Base-by-base conservation (phyloP, 164 flowering plant species). In the Vitis amurensis region DNA sequence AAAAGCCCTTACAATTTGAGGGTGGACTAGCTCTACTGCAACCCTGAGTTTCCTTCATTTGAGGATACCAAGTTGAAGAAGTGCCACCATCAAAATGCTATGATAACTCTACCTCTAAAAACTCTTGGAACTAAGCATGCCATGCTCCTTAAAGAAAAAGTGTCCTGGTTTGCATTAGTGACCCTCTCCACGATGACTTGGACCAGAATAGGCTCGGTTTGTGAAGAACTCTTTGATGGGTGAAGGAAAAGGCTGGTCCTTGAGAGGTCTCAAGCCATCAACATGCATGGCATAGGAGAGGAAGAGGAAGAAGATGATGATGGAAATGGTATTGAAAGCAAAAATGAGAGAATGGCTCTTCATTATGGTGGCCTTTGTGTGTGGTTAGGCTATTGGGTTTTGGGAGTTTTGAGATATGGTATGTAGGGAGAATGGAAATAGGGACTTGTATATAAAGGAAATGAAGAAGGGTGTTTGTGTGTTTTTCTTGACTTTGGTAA, bases 121-220 rank as follows among this genome's bases (percentile, higher is more conserved):
- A 37, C 44, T 37, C 44, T 37, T 23, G 7, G 44, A 37, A 37
- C 44, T 6, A 37, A 37, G 44, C 44, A 37, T 37, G 44, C 27
- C 27, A 23, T 23, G 27, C 27, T 23, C 27, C 27, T 23, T 23
- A 23, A 23, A 23, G 27, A 37, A 4, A 37, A 37, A 37, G 0
- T 37, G 44, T 37, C 44, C 44, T 37, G 29, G 56, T 27, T n/a
- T 8, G 9, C 7, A 44, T 68, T 61, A 77, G 65, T 77, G 80
- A 48, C 80, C 80, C 1, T 31, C 3, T 14, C 80, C 80, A 3
- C 76, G 50, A 4, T 19, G 73, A 56, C 80, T 77, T 8, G 80
- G 80, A 4, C 80, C 80, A 8, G 76, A 73, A 56, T 68, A 68
- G 50, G 74, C 80, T 73, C 9, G 58, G 51, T n/a, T 61, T 29